Percentiles rank a stretch among this genome's conserved stretches.
Conservation (phyloP, 768 basidiomycete species). For the Lenzites betulinus region DNA sequence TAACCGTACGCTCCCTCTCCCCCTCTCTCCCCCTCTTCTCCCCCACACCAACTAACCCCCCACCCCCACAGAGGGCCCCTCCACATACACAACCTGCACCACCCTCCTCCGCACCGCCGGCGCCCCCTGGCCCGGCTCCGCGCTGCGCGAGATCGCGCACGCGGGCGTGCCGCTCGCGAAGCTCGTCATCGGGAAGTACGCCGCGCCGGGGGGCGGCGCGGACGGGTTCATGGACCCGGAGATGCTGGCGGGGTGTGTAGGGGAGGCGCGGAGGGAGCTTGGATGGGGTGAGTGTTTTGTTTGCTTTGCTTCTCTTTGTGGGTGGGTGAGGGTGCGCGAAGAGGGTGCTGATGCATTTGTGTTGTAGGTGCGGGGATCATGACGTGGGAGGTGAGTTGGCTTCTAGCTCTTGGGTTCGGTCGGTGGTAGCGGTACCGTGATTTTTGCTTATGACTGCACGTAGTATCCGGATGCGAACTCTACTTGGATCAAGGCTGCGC, state of each 20-base stretch:
- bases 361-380: slow-evolving; percentile 15
- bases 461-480: slow-evolving; percentile 14
- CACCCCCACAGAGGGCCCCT: slow-evolving; percentile 22
- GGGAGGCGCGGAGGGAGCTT: slow-evolving; percentile 13
- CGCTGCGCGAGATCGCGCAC: slow-evolving; percentile 50
- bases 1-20: slow-evolving; percentile 3
- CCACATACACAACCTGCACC: slow-evolving; percentile 37
- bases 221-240: slow-evolving; percentile 36
- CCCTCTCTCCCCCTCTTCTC: too few relatives aligned
- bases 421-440: too few relatives aligned
- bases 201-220: slow-evolving; percentile 34
- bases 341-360: too few relatives aligned
- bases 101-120: slow-evolving; percentile 42
- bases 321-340: too few relatives aligned
- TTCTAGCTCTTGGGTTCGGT: too few relatives aligned
- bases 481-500: slow-evolving; percentile 4
- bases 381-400: slow-evolving; percentile 3
- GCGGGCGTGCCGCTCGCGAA: slow-evolving; percentile 58
- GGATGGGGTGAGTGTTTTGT: slow-evolving; percentile 17
- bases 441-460: too few relatives aligned
- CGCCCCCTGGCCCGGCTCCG: slow-evolving; percentile 38
- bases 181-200: slow-evolving; percentile 73
- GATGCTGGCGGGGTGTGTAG: slow-evolving; percentile 9
- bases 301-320: too few relatives aligned
- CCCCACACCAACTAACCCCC: background rate